Conservation (phyloP, 2,329 filamentous ascomycete species). For the Leptographium radiaticola region DNA sequence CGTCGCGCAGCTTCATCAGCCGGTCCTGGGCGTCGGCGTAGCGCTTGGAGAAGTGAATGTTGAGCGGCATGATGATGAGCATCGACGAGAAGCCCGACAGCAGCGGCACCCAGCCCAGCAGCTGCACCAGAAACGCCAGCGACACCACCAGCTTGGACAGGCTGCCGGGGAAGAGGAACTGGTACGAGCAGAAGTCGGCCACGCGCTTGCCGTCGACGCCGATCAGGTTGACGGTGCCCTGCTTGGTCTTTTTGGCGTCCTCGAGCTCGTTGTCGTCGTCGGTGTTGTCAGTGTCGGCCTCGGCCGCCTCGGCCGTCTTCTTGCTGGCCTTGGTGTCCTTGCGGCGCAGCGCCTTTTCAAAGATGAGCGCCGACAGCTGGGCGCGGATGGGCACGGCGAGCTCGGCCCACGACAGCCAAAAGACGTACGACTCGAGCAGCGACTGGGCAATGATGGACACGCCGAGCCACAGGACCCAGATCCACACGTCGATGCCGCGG, state of each 20-base stretch:
- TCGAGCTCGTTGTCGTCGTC: slow-evolving; percentile 35
- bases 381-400: slow-evolving; percentile 54
- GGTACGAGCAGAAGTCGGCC: slow-evolving; percentile 53
- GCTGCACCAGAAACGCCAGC: slow-evolving; percentile 49
- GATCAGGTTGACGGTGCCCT: slow-evolving; percentile 65
- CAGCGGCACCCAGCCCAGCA: slow-evolving; percentile 61
- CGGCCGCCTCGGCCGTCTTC: slow-evolving; percentile 20
- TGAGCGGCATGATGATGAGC: slow-evolving; percentile 52
- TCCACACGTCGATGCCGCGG: slow-evolving; percentile 43
- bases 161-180: slow-evolving; percentile 51
- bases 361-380: slow-evolving; percentile 59
- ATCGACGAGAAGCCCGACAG: slow-evolving; percentile 52
- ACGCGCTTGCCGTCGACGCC: slow-evolving; percentile 63
- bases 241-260: slow-evolving; percentile 38
- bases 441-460: slow-evolving; percentile 42
- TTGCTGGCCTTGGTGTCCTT: slow-evolving; percentile 62
- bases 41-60: slow-evolving; percentile 50
- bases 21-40: slow-evolving; percentile 53
- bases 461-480: slow-evolving; percentile 55
- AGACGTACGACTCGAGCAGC: slow-evolving; percentile 52
- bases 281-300: slow-evolving; percentile 12
- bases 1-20: slow-evolving; percentile 64
- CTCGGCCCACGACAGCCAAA: slow-evolving; percentile 52
- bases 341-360: slow-evolving; percentile 61
- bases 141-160: slow-evolving; percentile 52